Evolutionary conservation across 73 alveolate genomes (phyloP), one percentile per base, ranked within the genome.

Genomic region (Tetrahymena elliotti): DNA sequence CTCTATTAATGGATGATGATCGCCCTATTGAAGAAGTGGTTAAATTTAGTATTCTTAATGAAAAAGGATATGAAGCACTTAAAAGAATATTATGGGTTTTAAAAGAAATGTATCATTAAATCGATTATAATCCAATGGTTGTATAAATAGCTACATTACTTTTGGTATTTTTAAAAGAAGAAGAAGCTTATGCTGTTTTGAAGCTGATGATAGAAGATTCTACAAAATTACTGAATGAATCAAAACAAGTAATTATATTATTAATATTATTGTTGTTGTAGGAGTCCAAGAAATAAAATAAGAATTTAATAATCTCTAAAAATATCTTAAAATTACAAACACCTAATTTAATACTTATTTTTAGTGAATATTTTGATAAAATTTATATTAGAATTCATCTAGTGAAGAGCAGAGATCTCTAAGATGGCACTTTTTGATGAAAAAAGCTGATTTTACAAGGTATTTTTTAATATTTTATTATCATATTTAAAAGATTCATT

Each of bases 91-190:
- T 94, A 16, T 94, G 96, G 96, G 93, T 94, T 22, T 38, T 94
- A 35, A 94, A 94, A 24, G 54, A 53, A 83, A 53, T 84, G 93
- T 37, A 94, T 88, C 93, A 94, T 94, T 94, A 84, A 33, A 38
- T 94, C 38, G 96, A 94, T 36, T 94, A 94, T 88, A 94, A 94
- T 47, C 96, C 96, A 33, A 94, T 94, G 96, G 41, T 94, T 20
- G 83, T 94, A 0, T 94, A 94, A 35, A 94, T 94, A 16, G 93
- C 93, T 31, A 47, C 84, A 38, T 40, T 94, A 18, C 82, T 84
- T 5, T 53, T 94, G 84, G 92, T 94, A 1, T 94, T 35, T 33
- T 94, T 94, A 41, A 94, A 93, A 38, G 96, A 94, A 52, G 96
- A 94, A 8, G 93, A 94, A 93, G 84, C 95, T 5, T 94, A 94